Conservation (phyloP, 129 eudicot genomes). For the Flaveria bidentis region DNA sequence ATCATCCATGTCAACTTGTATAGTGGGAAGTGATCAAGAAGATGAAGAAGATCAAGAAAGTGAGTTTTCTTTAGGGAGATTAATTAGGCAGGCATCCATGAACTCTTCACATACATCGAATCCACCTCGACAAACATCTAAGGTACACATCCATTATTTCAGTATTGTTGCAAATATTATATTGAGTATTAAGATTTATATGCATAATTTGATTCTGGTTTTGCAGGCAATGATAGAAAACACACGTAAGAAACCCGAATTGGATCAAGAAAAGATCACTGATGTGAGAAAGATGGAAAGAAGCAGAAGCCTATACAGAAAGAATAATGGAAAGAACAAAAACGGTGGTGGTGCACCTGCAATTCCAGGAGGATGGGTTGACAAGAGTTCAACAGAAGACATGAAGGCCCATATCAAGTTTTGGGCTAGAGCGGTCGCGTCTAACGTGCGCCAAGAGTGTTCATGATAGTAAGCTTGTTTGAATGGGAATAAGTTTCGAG, state of each 20-base stretch:
- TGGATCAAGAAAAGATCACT: slow-evolving; percentile 25
- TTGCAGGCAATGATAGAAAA: slow-evolving; percentile 28
- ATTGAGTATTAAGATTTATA: slow-evolving; percentile 17
- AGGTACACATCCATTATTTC: slow-evolving; percentile 47
- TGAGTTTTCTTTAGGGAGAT: slow-evolving; percentile 70
- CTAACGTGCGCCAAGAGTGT: slow-evolving; percentile 77
- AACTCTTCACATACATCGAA: slow-evolving; percentile 41
- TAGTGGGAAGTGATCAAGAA: slow-evolving; percentile 25
- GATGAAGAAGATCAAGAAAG: slow-evolving; percentile 63
- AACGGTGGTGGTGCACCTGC: slow-evolving; percentile 28
- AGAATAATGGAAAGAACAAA: slow-evolving; percentile 24
- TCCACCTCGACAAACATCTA: slow-evolving; percentile 50
- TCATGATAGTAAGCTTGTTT: slow-evolving; percentile 31
- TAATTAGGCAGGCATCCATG: slow-evolving; percentile 89
- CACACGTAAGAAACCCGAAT: slow-evolving; percentile 12
- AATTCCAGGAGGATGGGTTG: slow-evolving; percentile 43
- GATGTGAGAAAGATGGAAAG: slow-evolving; percentile 27
- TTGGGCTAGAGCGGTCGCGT: slow-evolving; percentile 95
- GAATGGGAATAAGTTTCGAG: slow-evolving; percentile 16
- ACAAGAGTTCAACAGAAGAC: slow-evolving; percentile 60
- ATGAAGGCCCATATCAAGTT: slow-evolving; percentile 90
- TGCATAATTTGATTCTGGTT: slow-evolving; percentile 3
- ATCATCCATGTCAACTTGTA: slow-evolving; percentile 25
- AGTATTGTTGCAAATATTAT: slow-evolving; percentile 1
- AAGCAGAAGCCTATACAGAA: slow-evolving; percentile 31